Evolutionary conservation across 139 green algal genomes (phyloP).

Genomic region (Ettlia oleoabundans): DNA sequence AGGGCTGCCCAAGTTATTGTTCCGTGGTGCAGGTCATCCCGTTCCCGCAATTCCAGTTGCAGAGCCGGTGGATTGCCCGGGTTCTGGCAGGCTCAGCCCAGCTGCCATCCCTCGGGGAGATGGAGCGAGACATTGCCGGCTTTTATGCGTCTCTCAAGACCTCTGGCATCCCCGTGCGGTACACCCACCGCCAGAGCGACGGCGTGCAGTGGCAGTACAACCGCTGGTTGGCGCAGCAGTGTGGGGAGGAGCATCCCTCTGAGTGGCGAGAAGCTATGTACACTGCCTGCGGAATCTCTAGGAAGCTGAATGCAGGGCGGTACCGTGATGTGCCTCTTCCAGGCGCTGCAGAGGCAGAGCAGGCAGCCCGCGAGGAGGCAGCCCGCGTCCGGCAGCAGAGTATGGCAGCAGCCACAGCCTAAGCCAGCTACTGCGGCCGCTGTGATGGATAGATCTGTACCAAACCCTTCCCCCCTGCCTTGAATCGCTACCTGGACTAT

Average conservation of each 20-base stretch:
- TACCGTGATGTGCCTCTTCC: not conserved
- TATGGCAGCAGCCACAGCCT: not conserved
- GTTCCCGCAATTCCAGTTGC: constrained; percentile 66
- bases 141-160: constrained; percentile 22
- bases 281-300: not conserved
- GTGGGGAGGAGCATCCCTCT: not conserved
- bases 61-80: constrained; percentile 51
- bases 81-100: constrained; percentile 38
- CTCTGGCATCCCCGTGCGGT: constrained; percentile 14
- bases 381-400: not conserved
- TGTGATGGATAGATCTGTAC: too few relatives aligned
- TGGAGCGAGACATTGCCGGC: constrained; percentile 16
- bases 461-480: too few relatives aligned
- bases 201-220: not conserved
- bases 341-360: not conserved
- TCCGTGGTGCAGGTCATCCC: constrained; percentile 51
- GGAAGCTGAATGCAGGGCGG: not conserved
- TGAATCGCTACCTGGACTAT: too few relatives aligned
- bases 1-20: too few relatives aligned
- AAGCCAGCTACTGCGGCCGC: not conserved
- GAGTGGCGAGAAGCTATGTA: not conserved
- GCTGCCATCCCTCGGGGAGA: constrained; percentile 23
- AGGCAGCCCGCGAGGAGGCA: not conserved
- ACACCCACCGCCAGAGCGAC: constrained; percentile 34
- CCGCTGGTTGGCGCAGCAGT: not conserved